Conservation (phyloP, 768 basidiomycete genomes). For the Boletus sp. region DNA sequence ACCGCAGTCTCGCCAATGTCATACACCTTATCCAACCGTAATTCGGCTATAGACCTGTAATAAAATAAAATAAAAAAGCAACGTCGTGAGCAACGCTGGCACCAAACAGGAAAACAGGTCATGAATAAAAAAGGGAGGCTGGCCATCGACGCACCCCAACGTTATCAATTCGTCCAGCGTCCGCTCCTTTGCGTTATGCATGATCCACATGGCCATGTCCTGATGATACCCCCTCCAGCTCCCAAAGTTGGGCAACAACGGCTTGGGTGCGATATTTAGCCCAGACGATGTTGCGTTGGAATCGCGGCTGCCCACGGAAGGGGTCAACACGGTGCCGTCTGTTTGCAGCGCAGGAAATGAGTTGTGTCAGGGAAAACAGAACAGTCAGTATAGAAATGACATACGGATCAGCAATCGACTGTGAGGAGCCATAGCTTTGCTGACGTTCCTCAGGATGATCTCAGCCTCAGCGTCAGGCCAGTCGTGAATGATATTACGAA, state of each 20-base stretch:
- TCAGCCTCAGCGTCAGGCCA: slow-evolving; percentile 36
- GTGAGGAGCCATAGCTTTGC: slow-evolving; percentile 27
- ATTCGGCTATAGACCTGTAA: slow-evolving; percentile 14
- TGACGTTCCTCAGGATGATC: slow-evolving; percentile 31
- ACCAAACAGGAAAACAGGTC: background rate
- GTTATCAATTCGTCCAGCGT: slow-evolving; percentile 40
- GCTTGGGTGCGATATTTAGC: slow-evolving; percentile 36
- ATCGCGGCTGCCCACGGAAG: slow-evolving; percentile 9
- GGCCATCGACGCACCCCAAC: slow-evolving; percentile 25
- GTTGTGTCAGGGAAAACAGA: background rate
- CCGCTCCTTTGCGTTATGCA: slow-evolving; percentile 43
- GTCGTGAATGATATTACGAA: slow-evolving; percentile 33
- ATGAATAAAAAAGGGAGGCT: background rate
- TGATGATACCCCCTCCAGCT: too few species aligned
- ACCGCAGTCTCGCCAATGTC: too few species aligned
- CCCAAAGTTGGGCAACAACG: slow-evolving; percentile 48
- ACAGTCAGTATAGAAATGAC: background rate
- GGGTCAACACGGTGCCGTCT: slow-evolving; percentile 23
- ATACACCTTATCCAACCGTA: too few species aligned
- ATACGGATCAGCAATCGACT: slow-evolving; percentile 36
- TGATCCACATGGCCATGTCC: slow-evolving; percentile 46
- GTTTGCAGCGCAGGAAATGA: background rate
- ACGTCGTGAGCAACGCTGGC: background rate
- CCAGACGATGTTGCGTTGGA: slow-evolving; percentile 1
- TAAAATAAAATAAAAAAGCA: too few species aligned